Base-by-base conservation (phyloP, 2,329 filamentous ascomycete species). In the Hypoxylon sp. region DNA sequence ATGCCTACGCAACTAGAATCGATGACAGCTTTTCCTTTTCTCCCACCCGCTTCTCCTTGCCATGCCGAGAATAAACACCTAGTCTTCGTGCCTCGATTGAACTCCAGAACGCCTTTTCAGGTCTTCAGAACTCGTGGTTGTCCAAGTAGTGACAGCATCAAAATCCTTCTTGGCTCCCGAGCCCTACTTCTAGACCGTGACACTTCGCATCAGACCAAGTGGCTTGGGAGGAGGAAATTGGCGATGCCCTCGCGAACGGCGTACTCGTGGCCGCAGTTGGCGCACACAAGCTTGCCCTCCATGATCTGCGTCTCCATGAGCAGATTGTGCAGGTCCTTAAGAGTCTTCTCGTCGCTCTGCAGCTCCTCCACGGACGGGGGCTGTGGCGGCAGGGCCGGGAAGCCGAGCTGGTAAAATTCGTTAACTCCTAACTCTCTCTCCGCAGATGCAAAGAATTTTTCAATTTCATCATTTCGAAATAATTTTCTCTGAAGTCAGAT, bases 171-270 rank as follows among this genome's bases (percentile, higher is more conserved):
- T n/a, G 3, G 7, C 12, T 24, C 16, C n/a, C 26, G 18, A 44
- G 16, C 38, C 9, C 14, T 20, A 9, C 26, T 45, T 11, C 24
- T 33, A 16, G 18, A 24, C 2, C 4, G 7, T 14, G 6, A 7
- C 8, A 20, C 30, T 28, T 8, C 28, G 1, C 24, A 26, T 80
- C 77, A 88, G 48, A 94, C 96, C 79, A 99, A 81, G 82, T 99
- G 96, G 74, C 91, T 96, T 11, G 96, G 96, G 71, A 99, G 81
- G 76, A 99, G 81, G 75, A 99, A 99, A 79, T 98, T 98, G 64
- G 93, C 93, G 78, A 98, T 97, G 4, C 96, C 96, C 80, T 99
- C 95, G 77, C 96, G 94, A 68, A 99, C 90, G 63, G 89, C 89
- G 79, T 98, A 99, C 82, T 97, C 93, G 77, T 98, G 95, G 49